These are phyloP conservation scores for Cutaneotrichosporon cutaneum DNA, from an alignment of 1,284 basidiomycete genomes.

Conservation along the genomic window DNA sequence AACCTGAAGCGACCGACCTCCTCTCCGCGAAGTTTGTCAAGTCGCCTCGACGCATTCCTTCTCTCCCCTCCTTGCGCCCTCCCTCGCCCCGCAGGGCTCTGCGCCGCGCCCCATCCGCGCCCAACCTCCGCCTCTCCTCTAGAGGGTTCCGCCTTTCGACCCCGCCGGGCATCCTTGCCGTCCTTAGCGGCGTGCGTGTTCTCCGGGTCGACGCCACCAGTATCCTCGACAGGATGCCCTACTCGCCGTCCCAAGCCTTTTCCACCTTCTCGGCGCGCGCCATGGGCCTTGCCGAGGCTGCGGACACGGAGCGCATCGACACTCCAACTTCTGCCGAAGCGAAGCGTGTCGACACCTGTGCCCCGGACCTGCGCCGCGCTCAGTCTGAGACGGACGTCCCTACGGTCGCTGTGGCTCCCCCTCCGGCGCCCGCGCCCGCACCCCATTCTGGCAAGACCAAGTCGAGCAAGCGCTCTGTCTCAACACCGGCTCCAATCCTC, in stretches of 20 bases:
- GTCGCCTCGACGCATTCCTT: constrained; percentile 2
- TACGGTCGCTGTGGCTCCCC: constrained; percentile 2
- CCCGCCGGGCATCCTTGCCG: constrained; percentile 16
- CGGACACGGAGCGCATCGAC: constrained; percentile 21
- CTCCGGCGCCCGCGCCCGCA: background rate
- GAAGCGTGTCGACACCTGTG: background rate
- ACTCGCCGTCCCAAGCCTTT: constrained; percentile 8
- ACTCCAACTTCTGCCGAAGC: constrained; percentile 1
- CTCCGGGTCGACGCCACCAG: constrained; percentile 13
- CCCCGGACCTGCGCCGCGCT: constrained; percentile 15
- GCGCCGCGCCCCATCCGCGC: constrained; percentile 2
- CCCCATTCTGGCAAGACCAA: background rate
- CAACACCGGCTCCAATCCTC: background rate
- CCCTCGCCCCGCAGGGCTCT: background rate
- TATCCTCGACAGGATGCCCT: constrained; percentile 18
- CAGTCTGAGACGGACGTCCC: constrained; percentile 16
- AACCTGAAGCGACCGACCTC: background rate
- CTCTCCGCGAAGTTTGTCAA: background rate
- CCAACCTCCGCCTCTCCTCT: background rate
- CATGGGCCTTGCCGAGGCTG: constrained; percentile 9
- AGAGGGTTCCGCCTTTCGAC: constrained; percentile 11
- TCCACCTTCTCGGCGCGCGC: constrained; percentile 6
- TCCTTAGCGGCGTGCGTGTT: constrained; percentile 21
- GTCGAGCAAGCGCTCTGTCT: background rate
- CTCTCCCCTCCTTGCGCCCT: background rate